phyloP scores from a whole-genome alignment of 163 green algal species.

The Scenedesmus sp. region DNA sequence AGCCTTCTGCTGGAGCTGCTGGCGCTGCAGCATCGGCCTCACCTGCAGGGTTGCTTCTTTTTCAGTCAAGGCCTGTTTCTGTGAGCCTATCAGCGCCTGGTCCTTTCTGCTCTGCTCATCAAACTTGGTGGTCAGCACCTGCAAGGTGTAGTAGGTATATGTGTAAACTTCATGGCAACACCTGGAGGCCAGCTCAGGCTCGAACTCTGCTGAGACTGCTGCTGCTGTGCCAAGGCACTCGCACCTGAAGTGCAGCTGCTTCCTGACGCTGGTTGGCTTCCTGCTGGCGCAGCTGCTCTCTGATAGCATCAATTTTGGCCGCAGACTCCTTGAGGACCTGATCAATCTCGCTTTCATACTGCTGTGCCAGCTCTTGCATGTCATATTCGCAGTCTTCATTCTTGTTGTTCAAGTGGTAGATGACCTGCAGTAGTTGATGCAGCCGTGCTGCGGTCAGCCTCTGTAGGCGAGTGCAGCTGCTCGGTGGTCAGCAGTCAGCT shows the following conservation, averaged over 20 bases:
- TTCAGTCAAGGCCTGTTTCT: slow-evolving; percentile 50
- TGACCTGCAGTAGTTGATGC: slow-evolving; percentile 64
- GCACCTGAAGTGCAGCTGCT: background rate
- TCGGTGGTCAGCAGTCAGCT: background rate
- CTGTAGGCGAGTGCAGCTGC: background rate
- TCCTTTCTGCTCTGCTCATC: slow-evolving; percentile 58
- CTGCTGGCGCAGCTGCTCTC: slow-evolving; percentile 63
- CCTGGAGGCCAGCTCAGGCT: background rate
- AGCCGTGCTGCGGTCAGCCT: background rate
- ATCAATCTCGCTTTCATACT: slow-evolving; percentile 78
- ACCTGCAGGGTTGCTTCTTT: slow-evolving; percentile 67
- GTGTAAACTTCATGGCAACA: background rate
- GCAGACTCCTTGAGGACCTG: slow-evolving; percentile 73
- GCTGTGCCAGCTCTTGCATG: slow-evolving; percentile 73
- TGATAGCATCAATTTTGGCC: slow-evolving; percentile 68
- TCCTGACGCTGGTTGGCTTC: slow-evolving; percentile 50
- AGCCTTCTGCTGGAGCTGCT: slow-evolving; percentile 37
- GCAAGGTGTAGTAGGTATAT: background rate
- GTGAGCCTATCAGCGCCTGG: slow-evolving; percentile 55
- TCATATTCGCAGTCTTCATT: slow-evolving; percentile 82
- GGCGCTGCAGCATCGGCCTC: background rate
- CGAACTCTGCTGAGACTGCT: background rate
- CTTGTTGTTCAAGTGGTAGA: slow-evolving; percentile 84
- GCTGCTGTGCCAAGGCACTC: background rate
- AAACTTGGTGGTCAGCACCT: slow-evolving; percentile 66